Percentiles rank a stretch among this genome's conserved stretches.
These are phyloP conservation scores for Phlebopus sp. DNA, from an alignment of 1,284 basidiomycete species.

Conservation along the genomic window DNA sequence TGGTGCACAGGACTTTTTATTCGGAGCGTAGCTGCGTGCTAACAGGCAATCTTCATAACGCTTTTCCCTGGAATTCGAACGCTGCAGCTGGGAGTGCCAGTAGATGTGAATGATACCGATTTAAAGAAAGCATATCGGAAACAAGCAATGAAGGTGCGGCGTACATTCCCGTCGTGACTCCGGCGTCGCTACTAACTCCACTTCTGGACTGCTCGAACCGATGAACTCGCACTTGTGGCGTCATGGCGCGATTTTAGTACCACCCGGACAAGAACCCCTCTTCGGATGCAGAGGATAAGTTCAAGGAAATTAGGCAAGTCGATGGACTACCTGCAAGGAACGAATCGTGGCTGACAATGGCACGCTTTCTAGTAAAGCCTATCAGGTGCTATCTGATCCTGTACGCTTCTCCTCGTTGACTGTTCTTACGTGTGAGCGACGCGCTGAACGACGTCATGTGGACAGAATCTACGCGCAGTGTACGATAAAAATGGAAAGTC, in stretches of 20 bases:
- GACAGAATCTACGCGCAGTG: constrained; percentile 79
- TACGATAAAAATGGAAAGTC: constrained; percentile 96
- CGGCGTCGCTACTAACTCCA: neutral
- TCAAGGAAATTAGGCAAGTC: constrained; percentile 86
- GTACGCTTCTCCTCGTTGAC: constrained; percentile 41
- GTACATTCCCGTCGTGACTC: neutral
- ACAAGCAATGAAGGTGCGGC: constrained; percentile 85
- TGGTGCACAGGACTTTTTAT: constrained; percentile 38
- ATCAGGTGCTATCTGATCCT: constrained; percentile 83
- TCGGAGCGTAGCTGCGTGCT: neutral
- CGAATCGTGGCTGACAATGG: constrained; percentile 21
- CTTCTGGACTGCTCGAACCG: neutral
- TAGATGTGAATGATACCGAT: constrained; percentile 63
- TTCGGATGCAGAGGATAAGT: constrained; percentile 85
- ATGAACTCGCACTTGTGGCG: neutral
- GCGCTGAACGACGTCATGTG: constrained; percentile 16
- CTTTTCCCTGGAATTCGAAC: constrained; percentile 2
- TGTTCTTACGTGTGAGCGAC: neutral
- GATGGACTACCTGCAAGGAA: constrained; percentile 8
- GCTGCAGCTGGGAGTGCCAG: constrained; percentile 43
- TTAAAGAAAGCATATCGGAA: constrained; percentile 97
- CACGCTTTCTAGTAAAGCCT: constrained; percentile 70
- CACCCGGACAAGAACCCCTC: constrained; percentile 94
- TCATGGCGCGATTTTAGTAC: constrained; percentile 49
- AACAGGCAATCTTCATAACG: neutral